Base-by-base conservation (phyloP, 345 rosid species). In the Populus pruinosa region DNA sequence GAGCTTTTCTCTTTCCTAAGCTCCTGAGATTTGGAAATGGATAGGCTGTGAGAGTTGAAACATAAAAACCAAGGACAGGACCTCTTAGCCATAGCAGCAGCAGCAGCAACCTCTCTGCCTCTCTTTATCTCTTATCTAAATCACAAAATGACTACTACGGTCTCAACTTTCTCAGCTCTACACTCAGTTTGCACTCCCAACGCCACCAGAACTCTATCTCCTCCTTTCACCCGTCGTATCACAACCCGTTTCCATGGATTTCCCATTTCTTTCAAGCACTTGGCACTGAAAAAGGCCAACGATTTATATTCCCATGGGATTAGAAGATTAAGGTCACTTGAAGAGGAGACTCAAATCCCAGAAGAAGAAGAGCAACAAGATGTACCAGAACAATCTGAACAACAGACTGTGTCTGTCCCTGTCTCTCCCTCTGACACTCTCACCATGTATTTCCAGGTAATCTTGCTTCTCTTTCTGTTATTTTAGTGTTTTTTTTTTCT, bases 371-470 rank as follows among this genome's bases (percentile, higher is more conserved):
- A 38, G 4, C 27, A 36, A 73, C 82, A 71, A 68, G 64, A 62
- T 39, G 61, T 21, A 5, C 20, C 50, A 31, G 72, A 53, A 67
- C 76, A 62, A 72, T 9, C 79, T n/a, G 86, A 84, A 53, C 72
- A 76, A 50, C 91, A 87, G 78, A 77, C 91, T 12, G 94, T 93
- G 76, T 87, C 92, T 59, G 91, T 92, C 29, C 91, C 97, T 71
- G 94, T 95, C 78, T 93, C 99, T 75, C 87, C 99, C 82, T 90
- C 98, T 23, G 99, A 93, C 86, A 88, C 84, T 78, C 96, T 95
- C 81, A 91, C 88, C 81, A 93, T 95, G 98, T 84, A 72, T 76
- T 91, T 95, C 81, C 94, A 91, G 93, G 99, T 91, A 36, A 35
- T 7, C 16, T 8, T 33, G 6, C n/a, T 59, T 35, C 64, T 71